phyloP scores from a whole-genome alignment of 371 early-diverging fungal genomes.

The Mucor ambiguus region DNA sequence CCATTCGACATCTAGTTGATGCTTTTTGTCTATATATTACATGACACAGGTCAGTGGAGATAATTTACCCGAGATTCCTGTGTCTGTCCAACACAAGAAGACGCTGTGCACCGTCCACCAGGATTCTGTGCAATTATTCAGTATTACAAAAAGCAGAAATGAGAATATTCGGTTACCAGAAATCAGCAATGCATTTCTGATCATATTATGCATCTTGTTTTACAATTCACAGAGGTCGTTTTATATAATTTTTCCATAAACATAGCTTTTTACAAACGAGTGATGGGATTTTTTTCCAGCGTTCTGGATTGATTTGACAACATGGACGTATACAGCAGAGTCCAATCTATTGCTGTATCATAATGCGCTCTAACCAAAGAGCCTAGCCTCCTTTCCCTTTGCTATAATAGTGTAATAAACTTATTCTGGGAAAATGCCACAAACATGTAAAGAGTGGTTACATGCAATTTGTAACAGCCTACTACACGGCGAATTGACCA shows the following conservation, averaged over 20 bases:
- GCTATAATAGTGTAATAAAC: not conserved
- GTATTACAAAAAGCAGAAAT: not conserved
- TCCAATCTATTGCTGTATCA: too few species aligned
- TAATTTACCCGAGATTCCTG: not conserved
- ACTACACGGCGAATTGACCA: not conserved
- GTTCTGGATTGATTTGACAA: not conserved
- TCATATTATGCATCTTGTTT: constrained; percentile 1
- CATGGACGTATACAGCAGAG: not conserved
- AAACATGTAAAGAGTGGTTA: not conserved
- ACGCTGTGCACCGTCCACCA: not conserved
- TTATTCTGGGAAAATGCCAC: not conserved
- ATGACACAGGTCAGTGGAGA: too few species aligned
- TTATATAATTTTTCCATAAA: not conserved
- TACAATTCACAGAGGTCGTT: not conserved
- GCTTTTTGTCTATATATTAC: not conserved
- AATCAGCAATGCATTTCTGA: not conserved
- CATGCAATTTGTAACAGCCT: not conserved
- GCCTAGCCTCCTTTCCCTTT: not conserved
- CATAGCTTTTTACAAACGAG: not conserved
- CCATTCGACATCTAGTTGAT: not conserved
- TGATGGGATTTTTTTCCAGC: not conserved
- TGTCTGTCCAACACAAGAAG: not conserved
- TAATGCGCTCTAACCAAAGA: too few species aligned
- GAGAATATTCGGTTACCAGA: not conserved
- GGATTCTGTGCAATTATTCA: not conserved